Percentiles rank a stretch among this genome's conserved stretches.
These are phyloP conservation scores for Dactylellina parvicollis DNA, from an alignment of 2,329 filamentous ascomycete species.

Conservation along the genomic window DNA sequence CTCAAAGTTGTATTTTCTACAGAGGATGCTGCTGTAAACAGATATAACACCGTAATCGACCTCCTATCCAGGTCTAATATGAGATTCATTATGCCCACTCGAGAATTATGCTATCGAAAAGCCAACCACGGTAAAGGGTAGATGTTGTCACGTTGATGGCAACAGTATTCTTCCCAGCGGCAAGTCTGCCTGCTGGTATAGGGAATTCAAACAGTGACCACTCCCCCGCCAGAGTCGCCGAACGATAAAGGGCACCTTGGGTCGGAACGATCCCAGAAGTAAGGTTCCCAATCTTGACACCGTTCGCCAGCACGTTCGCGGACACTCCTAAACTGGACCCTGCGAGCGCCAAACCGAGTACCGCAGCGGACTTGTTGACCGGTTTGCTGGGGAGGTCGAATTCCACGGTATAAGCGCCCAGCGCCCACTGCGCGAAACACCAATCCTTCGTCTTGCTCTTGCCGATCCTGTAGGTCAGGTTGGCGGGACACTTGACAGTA, in stretches of 20 bases:
- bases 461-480: conserved; percentile 64
- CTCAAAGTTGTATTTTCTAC: no score
- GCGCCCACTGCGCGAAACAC: conserved; percentile 65
- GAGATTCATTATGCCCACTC: conserved; percentile 6
- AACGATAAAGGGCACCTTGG: conserved; percentile 65
- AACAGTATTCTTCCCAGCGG: conserved; percentile 60
- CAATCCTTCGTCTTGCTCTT: conserved; percentile 62
- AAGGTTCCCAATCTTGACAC: conserved; percentile 57
- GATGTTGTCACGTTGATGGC: conserved; percentile 61
- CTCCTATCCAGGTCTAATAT: no score
- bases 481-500: conserved; percentile 63
- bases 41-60: no score
- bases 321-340: conserved; percentile 43
- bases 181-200: conserved; percentile 59
- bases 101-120: conserved; percentile 13
- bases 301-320: conserved; percentile 53
- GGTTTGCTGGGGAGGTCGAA: conserved; percentile 56
- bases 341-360: conserved; percentile 31
- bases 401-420: conserved; percentile 61
- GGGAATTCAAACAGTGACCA: conserved; percentile 64
- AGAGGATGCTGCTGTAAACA: no score
- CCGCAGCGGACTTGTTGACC: conserved; percentile 22
- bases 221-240: conserved; percentile 64
- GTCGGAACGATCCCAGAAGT: conserved; percentile 60
- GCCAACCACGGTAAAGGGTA: conserved; percentile 38